Evolutionary conservation across 495 filamentous ascomycete species (phyloP), one percentile per base, ranked within the genome.

Genomic region (Aspergillus incahuasiensis): DNA sequence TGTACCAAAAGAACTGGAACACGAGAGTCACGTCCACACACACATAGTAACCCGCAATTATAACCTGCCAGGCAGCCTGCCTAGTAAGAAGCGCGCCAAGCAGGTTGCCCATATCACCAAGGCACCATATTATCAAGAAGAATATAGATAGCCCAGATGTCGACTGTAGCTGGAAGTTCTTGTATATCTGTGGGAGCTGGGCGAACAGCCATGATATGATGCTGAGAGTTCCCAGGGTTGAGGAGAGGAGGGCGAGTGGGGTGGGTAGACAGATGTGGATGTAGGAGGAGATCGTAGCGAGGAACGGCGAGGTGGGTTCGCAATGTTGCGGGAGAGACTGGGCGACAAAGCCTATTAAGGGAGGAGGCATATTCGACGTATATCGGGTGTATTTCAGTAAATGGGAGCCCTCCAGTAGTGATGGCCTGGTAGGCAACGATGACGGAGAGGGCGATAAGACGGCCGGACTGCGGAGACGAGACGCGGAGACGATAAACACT

Each of bases 151-250:
- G 64, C 5, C 86, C 86, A 6, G 85, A 83, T 0, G 85, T 87
- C 3, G 85, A 88, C 56, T 82, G 72, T 8, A 86, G 62, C 44
- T 75, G 75, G 59, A 81, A 82, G 64, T 90, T 90, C 73, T 87
- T 87, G 68, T 79, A 84, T 41, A 90, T 86, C 60, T 90, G 86
- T 3, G 86, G 86, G 18, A 89, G 69, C 66, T 89, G 87, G 24
- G 87, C 86, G 62, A 88, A 90, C n/a, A 90, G 74, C 86, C 86
- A 90, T 47, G 86, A 82, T 38, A 83, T 60, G 35, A 89, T 88
- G 62, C 82, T 86, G 55, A 83, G 67, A 0, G 77, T 78, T 38
- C 86, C 86, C 38, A 89, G 72, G n/a, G 79, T 53, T 6, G 79
- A 84, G 41, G 86, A 90, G 57, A 86, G 64, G 56, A 89, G 73